Conservation (phyloP, 768 basidiomycete species). For the Leccinum ochraceum region DNA sequence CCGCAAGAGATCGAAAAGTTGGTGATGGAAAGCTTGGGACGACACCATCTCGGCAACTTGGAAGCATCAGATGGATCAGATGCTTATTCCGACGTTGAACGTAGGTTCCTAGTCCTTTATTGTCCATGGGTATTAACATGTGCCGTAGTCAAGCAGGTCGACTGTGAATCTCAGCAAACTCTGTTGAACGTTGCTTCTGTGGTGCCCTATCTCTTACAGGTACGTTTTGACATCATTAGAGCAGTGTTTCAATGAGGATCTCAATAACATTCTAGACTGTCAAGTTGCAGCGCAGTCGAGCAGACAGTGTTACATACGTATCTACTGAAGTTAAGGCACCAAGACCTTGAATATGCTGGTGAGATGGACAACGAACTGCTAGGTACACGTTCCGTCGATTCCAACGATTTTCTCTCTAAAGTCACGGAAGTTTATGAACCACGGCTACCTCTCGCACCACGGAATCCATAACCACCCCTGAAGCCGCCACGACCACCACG, state of each 20-base stretch:
- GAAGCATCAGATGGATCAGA: constrained; percentile 22
- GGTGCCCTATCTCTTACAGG: constrained; percentile 54
- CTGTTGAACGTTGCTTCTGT: constrained; percentile 40
- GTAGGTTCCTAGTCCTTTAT: constrained; percentile 10
- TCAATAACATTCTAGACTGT: constrained; percentile 39
- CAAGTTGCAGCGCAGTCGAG: constrained; percentile 51
- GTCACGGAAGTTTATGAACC: constrained; percentile 40
- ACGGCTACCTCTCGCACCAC: constrained; percentile 48
- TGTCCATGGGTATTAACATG: constrained; percentile 4
- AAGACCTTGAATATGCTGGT: constrained; percentile 39
- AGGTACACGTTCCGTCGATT: background rate
- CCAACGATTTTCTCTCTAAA: background rate
- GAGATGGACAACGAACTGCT: background rate
- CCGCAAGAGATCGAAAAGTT: constrained; percentile 54
- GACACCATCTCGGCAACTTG: constrained; percentile 34
- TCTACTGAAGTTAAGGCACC: constrained; percentile 52
- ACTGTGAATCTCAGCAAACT: constrained; percentile 25
- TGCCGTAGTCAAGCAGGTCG: constrained; percentile 22
- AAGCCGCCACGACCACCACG: constrained; percentile 49
- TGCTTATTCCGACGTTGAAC: background rate
- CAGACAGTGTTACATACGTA: constrained; percentile 45
- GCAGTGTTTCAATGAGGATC: background rate
- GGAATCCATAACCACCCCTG: constrained; percentile 46
- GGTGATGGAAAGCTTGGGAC: constrained; percentile 40
- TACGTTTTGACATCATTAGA: constrained; percentile 23